Conservation (phyloP, 164 flowering plant genomes). For the Protea cynaroides region DNA sequence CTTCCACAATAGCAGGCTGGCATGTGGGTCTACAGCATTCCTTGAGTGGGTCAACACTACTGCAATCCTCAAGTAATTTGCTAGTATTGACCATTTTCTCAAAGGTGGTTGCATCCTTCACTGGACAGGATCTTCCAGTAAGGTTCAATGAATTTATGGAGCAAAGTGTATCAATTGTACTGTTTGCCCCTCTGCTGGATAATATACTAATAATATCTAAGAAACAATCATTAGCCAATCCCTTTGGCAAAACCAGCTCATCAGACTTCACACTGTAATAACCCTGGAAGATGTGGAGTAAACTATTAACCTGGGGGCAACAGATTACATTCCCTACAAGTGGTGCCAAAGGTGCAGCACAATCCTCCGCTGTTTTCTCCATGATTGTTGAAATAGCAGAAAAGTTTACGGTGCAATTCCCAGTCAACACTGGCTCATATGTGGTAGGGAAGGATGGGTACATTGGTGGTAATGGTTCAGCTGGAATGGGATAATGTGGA, state of each 20-base stretch:
- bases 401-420: slow-evolving; percentile 69
- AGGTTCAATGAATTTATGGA: slow-evolving; percentile 64
- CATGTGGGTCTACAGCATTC: slow-evolving; percentile 85
- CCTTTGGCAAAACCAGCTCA: slow-evolving; percentile 60
- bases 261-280: slow-evolving; percentile 64
- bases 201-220: slow-evolving; percentile 78
- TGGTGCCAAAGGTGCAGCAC: slow-evolving; percentile 66
- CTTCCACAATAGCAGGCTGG: slow-evolving; percentile 77
- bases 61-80: slow-evolving; percentile 65
- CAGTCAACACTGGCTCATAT: no score
- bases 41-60: slow-evolving; percentile 70
- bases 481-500: no score
- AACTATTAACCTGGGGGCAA: slow-evolving; percentile 87
- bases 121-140: slow-evolving; percentile 83
- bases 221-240: slow-evolving; percentile 64
- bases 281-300: slow-evolving; percentile 67
- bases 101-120: slow-evolving; percentile 60
- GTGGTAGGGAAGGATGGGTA: no score
- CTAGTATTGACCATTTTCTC: slow-evolving; percentile 66
- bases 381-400: slow-evolving; percentile 61
- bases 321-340: slow-evolving; percentile 82
- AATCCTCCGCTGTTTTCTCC: slow-evolving; percentile 62
- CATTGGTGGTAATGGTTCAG: no score
- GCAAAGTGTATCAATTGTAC: slow-evolving; percentile 54
- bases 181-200: slow-evolving; percentile 63